Evolutionary conservation across 805 yeast species (phyloP).

Genomic region (Candida ficus): DNA sequence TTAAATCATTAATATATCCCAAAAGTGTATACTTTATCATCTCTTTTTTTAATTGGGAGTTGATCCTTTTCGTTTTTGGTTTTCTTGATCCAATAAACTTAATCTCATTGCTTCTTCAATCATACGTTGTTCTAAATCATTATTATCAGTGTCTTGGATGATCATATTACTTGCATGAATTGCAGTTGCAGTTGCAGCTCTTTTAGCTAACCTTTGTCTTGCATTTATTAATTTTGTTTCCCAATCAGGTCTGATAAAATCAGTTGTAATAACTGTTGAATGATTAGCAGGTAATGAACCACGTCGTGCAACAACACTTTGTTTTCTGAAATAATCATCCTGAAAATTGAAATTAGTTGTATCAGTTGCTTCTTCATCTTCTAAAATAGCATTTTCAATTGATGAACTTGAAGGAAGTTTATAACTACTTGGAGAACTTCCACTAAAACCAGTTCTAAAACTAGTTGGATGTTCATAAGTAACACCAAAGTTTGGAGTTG

Average conservation of each 20-base stretch:
- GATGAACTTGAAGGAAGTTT: constrained; percentile 11
- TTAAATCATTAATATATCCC: background rate
- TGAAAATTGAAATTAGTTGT: constrained; percentile 9
- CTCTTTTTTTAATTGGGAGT: constrained; percentile 9
- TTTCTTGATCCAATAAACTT: constrained; percentile 66
- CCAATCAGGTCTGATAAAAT: constrained; percentile 91
- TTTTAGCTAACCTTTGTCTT: constrained; percentile 69
- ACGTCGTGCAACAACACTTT: constrained; percentile 28
- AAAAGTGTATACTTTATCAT: too few species aligned
- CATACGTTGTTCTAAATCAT: constrained; percentile 68
- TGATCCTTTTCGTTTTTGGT: constrained; percentile 35
- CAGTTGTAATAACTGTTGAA: constrained; percentile 71
- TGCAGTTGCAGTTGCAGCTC: constrained; percentile 92
- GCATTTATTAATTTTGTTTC: constrained; percentile 67
- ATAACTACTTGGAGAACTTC: constrained; percentile 45
- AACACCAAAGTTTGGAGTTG: constrained; percentile 79
- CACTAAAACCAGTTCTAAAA: constrained; percentile 52
- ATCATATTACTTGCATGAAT: constrained; percentile 83
- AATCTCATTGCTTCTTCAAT: constrained; percentile 77
- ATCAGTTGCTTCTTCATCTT: constrained; percentile 11
- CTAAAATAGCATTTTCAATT: constrained; percentile 5
- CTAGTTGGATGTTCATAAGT: constrained; percentile 62
- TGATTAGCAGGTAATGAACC: constrained; percentile 63
- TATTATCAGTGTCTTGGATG: constrained; percentile 33
- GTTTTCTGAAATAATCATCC: constrained; percentile 14